These are phyloP conservation scores for Copromyces sp. DNA, from an alignment of 495 filamentous ascomycete species.

Conservation along the genomic window DNA sequence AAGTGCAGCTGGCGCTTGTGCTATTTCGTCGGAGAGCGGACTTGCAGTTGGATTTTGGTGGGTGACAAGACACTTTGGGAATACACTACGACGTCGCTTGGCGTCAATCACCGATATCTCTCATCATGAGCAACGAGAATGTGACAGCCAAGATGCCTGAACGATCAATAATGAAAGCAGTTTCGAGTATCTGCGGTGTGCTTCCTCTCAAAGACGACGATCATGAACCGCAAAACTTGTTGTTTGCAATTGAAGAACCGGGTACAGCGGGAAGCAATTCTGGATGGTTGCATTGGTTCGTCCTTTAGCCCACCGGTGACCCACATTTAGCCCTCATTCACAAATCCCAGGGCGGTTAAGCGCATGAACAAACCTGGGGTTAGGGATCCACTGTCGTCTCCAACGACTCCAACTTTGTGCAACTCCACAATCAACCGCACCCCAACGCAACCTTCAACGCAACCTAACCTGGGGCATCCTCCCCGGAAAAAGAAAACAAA, in stretches of 20 bases:
- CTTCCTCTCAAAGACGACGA: not conserved
- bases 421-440: not conserved
- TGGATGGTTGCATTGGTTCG: not conserved
- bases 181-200: not conserved
- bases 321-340: not conserved
- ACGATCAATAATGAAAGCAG: not conserved
- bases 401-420: not conserved
- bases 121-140: not conserved
- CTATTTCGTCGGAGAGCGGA: not conserved
- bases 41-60: too few species aligned
- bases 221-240: not conserved
- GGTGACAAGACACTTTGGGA: too few species aligned
- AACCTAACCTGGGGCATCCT: not conserved
- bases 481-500: not conserved
- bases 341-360: not conserved
- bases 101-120: not conserved
- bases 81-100: too few species aligned
- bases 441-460: not conserved
- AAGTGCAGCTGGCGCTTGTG: not conserved
- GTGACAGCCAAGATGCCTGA: not conserved
- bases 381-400: not conserved
- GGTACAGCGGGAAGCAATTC: not conserved
- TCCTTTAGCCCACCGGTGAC: not conserved
- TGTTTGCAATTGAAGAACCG: not conserved
- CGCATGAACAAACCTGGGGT: not conserved